Evolutionary conservation across 2,329 filamentous ascomycete species (phyloP), one percentile per base, ranked within the genome.

Genomic region (Ambrosiella beaveri): DNA sequence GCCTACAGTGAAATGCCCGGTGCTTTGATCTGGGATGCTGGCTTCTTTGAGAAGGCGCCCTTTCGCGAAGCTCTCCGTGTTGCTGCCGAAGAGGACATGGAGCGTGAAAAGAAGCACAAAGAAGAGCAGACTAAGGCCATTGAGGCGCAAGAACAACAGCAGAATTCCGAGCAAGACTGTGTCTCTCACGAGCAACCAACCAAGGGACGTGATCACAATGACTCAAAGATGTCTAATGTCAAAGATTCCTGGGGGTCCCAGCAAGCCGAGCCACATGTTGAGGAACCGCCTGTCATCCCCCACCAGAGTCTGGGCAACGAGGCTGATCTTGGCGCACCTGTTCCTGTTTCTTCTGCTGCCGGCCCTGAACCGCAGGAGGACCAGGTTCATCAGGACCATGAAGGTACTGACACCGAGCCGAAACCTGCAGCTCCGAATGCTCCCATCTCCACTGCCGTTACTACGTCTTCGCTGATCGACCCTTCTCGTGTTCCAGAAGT

Each of bases 21-120:
- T 36, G 84, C 95, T 66, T 77, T 98, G 44, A 84, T 94, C 66
- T 97, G 91, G 91, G 91, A 96, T 68, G 88, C 97, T 52, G 93
- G 91, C 6, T 97, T 86, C 72, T 97, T 96, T 65, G 84, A 84
- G 64, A 96, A 95, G 72, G 88, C 90, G 0, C 82, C 89, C 63
- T 89, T 96, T 71, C 80, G 91, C 57, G 81, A 84, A 62, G 88
- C 88, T 11, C 75, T 97, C 51, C 80, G 88, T 45, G 95, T 89
- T 0, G 59, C 40, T 47, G 86, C 94, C 66, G 91, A 91, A 49
- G 88, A 88, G 71, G 86, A 64, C 6, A 57, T 58, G 54, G 53
- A 60, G 45, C 54, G 57, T 45, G 53, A 51, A 40, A 59, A 62
- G 36, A 55, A 47, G 3, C 44, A 47, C 13, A 13, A 47, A 8